Percentiles rank a stretch among this genome's conserved stretches.
Conservation (phyloP, 2,329 filamentous ascomycete genomes). For the Diaporthe aspalathi region DNA sequence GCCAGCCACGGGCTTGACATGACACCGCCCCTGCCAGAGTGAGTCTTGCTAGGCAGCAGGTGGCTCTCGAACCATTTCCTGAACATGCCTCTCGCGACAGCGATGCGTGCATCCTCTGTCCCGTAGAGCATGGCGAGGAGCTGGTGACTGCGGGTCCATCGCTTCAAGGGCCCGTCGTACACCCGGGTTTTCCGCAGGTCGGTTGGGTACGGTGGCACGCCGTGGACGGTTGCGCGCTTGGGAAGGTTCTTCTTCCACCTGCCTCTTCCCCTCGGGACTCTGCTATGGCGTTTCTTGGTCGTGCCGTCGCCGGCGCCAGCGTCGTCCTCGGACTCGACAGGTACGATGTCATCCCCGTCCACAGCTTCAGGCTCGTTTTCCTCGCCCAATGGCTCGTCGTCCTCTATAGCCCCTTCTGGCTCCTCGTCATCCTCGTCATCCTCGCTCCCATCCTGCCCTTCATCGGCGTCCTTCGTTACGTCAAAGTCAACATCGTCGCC, state of each 20-base stretch:
- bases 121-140: conserved; percentile 57
- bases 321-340: conserved; percentile 19
- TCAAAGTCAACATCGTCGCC: conserved; percentile 33
- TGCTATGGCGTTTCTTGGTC: background rate
- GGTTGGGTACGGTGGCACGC: conserved; percentile 49
- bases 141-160: conserved; percentile 49
- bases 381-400: background rate
- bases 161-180: conserved; percentile 53
- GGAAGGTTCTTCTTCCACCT: conserved; percentile 32
- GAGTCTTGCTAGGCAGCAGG: conserved; percentile 53
- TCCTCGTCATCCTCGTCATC: conserved; percentile 9
- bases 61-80: conserved; percentile 56
- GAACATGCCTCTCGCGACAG: conserved; percentile 52
- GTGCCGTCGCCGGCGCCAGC: background rate
- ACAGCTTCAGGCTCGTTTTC: background rate
- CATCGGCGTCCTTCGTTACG: conserved; percentile 7
- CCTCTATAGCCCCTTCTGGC: background rate
- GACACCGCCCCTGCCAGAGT: conserved; percentile 45
- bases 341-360: conserved; percentile 14
- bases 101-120: conserved; percentile 50
- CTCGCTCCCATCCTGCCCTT: conserved; percentile 19
- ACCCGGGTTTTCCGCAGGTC: conserved; percentile 48
- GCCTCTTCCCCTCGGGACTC: conserved; percentile 15
- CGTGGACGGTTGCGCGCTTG: conserved; percentile 41
- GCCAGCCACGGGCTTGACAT: conserved; percentile 55